Evolutionary conservation across 2,329 filamentous ascomycete species (phyloP), one percentile per base, ranked within the genome.

Genomic region (Curvularia lunata): DNA sequence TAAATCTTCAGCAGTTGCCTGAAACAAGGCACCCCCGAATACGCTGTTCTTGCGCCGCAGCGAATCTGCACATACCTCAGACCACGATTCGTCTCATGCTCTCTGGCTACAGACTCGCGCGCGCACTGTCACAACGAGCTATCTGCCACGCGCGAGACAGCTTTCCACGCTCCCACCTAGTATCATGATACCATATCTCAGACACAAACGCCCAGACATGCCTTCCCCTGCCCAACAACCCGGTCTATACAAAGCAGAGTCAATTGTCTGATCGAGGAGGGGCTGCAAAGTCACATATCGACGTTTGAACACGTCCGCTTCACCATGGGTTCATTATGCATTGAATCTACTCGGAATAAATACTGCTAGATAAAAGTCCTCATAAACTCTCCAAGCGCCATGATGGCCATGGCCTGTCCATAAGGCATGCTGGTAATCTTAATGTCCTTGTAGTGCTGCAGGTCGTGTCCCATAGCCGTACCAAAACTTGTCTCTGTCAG

Each of bases 391-490:
- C 89, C 89, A 62, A 93, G 74, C 0, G 89, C 87, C 87, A 93
- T 92, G 62, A 92, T 91, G 0, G 89, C 90, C 90, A 93, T 92
- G 0, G 90, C 89, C 74, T 93, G 91, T 0, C 91, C 91, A 67
- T 93, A 93, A 6, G 90, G 91, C 91, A 93, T 94, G 66, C 88
- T 89, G 2, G 91, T 94, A 60, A 88, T 77, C 1, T 87, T 83
- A 56, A 94, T 92, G 62, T 91, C 85, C 75, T 89, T 88, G 71
- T 94, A 93, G 74, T 91, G 89, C 77, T 92, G 85, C 70, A 92
- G 74, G 56, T 84, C 83, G 63, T 85, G 81, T 0, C 91, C 91
- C 89, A 94, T 92, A 0, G 82, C 88, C 0, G 91, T 94, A 0
- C 91, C 91, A 70, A 93, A 94, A 63, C 88, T 91, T 1, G 88